Base-by-base conservation (phyloP, 192 early-diverging fungal species). In the Coemansia sp. region DNA sequence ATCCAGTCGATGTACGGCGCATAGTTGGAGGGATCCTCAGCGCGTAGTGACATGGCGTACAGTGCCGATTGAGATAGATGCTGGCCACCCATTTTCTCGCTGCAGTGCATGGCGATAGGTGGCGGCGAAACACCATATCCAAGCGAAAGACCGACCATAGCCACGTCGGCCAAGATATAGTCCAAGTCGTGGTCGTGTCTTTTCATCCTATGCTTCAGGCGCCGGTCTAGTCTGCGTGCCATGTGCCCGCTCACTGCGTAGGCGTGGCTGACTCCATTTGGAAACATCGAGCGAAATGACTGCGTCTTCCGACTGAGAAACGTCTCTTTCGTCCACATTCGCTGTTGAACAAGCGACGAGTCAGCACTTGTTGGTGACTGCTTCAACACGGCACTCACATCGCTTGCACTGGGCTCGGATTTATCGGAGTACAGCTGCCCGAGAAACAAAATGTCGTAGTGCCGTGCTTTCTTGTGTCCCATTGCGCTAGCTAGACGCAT, bases 91-190 rank as follows among this genome's bases (percentile, higher is more conserved):
- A 18, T 28, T 39, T 20, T 3, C 53, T 56, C 25, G 47, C 43
- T 61, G 10, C 28, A 36, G 38, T 65, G 50, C 13, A 37, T 36
- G 18, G 41, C 41, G 11, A 73, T n/a, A n/a, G 61, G 66, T 11
- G 76, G 70, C 12, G 76, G 76, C 33, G 76, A 65, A 18, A 78
- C 12, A 34, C 70, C 63, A n/a, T 58, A 73, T 9, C 62, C 61
- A 9, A 72, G 28, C 3, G 59, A 65, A 2, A 56, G 21, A 1
- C 70, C 70, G 12, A 57, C 59, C 60, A 66, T 66, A 6, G 64
- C 70, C 10, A 69, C 36, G 55, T 73, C 70, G 0, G 70, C 70
- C 48, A 78, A n/a, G 42, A 70, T 59, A 61, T 25, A 69, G 33
- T 78, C 67, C 31, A 77, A 59, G 23, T 65, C 63, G 37, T 65